Evolutionary conservation across 2,329 filamentous ascomycete species (phyloP).

Genomic region (Ceratocystiopsis minuta): DNA sequence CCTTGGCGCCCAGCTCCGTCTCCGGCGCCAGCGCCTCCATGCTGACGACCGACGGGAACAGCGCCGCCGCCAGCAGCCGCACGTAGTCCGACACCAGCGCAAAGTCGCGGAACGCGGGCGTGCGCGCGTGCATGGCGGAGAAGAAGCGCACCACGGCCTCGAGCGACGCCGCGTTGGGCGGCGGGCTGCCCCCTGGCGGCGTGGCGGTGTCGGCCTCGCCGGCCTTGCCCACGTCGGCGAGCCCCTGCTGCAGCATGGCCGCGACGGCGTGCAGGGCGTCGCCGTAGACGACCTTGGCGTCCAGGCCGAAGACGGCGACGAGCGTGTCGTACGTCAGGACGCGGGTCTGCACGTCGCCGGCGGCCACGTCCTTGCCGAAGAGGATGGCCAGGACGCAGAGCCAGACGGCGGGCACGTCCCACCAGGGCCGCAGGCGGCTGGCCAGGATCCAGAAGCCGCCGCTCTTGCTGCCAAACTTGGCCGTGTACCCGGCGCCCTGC

Average conservation of each 20-base stretch:
- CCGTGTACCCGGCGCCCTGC: slow-evolving; percentile 64
- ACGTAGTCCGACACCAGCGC: slow-evolving; percentile 64
- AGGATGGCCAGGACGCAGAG: slow-evolving; percentile 73
- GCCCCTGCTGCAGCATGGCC: slow-evolving; percentile 70
- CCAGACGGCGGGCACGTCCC: slow-evolving; percentile 75
- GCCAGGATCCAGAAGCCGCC: slow-evolving; percentile 80
- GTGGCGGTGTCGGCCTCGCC: slow-evolving; percentile 26
- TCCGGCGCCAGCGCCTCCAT: slow-evolving; percentile 69
- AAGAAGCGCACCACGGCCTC: slow-evolving; percentile 66
- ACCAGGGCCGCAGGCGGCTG: slow-evolving; percentile 67
- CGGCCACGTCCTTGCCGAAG: slow-evolving; percentile 66
- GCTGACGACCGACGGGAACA: slow-evolving; percentile 80
- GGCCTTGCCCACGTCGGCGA: slow-evolving; percentile 50
- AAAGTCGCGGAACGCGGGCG: slow-evolving; percentile 65
- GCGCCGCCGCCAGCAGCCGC: slow-evolving; percentile 55
- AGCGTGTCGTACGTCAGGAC: slow-evolving; percentile 37
- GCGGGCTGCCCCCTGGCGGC: background rate
- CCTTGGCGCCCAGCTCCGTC: slow-evolving; percentile 69
- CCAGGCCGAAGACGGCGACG: slow-evolving; percentile 49
- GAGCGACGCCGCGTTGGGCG: slow-evolving; percentile 42
- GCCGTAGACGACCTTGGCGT: slow-evolving; percentile 50
- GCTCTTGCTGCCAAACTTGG: slow-evolving; percentile 67
- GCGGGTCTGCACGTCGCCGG: slow-evolving; percentile 38
- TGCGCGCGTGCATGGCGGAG: slow-evolving; percentile 59
- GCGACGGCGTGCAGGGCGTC: slow-evolving; percentile 67